Evolutionary conservation across 768 basidiomycete species (phyloP).

Genomic region (Cystofilobasidium ferigula): DNA sequence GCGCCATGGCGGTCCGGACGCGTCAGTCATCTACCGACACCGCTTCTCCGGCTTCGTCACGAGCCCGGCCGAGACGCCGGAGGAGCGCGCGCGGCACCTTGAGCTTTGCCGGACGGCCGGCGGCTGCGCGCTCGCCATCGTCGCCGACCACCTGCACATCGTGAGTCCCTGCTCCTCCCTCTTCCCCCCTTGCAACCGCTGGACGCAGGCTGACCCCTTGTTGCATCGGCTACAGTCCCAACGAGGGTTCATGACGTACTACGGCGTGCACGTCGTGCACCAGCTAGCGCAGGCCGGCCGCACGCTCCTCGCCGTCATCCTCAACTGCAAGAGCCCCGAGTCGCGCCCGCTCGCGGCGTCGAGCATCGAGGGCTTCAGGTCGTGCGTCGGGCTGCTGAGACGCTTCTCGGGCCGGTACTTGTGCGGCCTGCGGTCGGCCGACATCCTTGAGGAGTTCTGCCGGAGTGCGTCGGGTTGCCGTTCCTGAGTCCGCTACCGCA

Average conservation of each 20-base stretch:
- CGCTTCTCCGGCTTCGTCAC: slow-evolving; percentile 45
- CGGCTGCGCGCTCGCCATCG: slow-evolving; percentile 66
- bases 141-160: slow-evolving; percentile 69
- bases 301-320: slow-evolving; percentile 72
- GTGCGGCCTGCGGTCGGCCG: slow-evolving; percentile 73
- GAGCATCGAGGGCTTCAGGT: slow-evolving; percentile 71
- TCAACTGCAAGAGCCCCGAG: slow-evolving; percentile 74
- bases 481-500: not conserved
- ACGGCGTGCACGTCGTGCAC: slow-evolving; percentile 90
- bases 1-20: too few species aligned
- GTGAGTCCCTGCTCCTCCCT: slow-evolving; percentile 42
- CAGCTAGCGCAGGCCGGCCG: slow-evolving; percentile 88
- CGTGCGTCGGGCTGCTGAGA: slow-evolving; percentile 74
- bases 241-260: slow-evolving; percentile 87
- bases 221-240: slow-evolving; percentile 37
- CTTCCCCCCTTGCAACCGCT: not conserved
- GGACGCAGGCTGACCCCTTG: too few species aligned
- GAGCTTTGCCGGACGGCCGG: slow-evolving; percentile 50
- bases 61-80: slow-evolving; percentile 42
- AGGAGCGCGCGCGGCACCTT: slow-evolving; percentile 48
- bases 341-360: slow-evolving; percentile 67
- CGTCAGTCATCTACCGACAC: slow-evolving; percentile 65
- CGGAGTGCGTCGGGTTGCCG: slow-evolving; percentile 49
- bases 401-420: slow-evolving; percentile 86
- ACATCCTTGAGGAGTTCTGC: slow-evolving; percentile 91